Base-by-base conservation (phyloP, 805 yeast genomes). In the Yarrowia hollandica region DNA sequence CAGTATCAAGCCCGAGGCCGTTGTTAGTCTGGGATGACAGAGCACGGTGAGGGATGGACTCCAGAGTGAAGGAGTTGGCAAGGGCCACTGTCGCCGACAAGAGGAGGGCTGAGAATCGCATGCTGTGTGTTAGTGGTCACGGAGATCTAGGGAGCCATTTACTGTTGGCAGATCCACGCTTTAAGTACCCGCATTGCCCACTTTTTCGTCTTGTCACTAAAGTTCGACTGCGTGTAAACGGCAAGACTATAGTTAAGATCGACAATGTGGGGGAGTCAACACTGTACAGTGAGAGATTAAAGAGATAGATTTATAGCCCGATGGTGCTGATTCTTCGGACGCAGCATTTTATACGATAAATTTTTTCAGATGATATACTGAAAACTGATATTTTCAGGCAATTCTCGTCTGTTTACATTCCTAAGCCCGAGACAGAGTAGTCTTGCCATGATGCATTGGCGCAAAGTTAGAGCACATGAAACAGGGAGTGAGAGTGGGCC, bases 1-100 rank as follows among this genome's bases (percentile, higher is more conserved):
- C 94, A 4, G 76, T 71, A 72, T 88, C 95, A 57, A 88, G 72
- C n/a, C 90, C 90, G 64, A 88, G 76, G 2, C 61, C 55, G 22
- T 48, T 48, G 55, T 48, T 48, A 7, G 22, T 31, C 30, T 48
- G 39, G 2, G 55, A 33, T 5, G 55, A 21, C 12, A 48, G 55
- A 15, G 38, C 14, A 2, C 28, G 30, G 21, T 22, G 5, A 21
- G 55, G 55, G 8, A 48, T 31, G 30, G 38, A 21, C 14, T 48
- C 30, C 19, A 48, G 30, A 4, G 55, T 10, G 39, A 48, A 48
- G n/a, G 30, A 9, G 9, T 10, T 6, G 1, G 39, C 55, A 38
- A 48, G 15, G 12, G 55, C 55, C 26, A 44, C 37, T 5, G 54
- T 21, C 22, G 54, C 54, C 7, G 37, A 33, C 19, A 48, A 39